Conservation (phyloP, 1,284 basidiomycete genomes). For the Pterulicium gracile region DNA sequence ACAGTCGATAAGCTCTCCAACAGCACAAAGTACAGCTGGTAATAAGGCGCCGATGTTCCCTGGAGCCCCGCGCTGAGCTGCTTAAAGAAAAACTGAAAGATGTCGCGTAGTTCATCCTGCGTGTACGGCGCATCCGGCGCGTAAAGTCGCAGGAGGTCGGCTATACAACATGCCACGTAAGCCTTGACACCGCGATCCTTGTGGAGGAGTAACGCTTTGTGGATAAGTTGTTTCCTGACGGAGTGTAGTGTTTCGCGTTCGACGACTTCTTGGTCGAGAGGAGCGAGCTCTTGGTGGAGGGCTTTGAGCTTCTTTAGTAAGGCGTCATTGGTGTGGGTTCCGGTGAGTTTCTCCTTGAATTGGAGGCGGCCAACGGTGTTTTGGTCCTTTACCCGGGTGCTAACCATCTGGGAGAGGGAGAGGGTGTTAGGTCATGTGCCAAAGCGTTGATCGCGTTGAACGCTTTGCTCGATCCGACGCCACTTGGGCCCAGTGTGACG, state of each 20-base stretch:
- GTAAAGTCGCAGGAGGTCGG: conserved; percentile 87
- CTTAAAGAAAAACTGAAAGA: conserved; percentile 90
- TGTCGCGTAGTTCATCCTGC: conserved; percentile 78
- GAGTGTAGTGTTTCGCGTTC: conserved; percentile 62
- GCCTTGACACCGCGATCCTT: conserved; percentile 94
- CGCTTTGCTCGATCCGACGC: not conserved
- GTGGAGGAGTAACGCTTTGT: conserved; percentile 76
- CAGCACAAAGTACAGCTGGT: conserved; percentile 86
- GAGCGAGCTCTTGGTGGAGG: conserved; percentile 73
- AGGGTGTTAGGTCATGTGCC: not conserved
- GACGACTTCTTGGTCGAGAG: conserved; percentile 81
- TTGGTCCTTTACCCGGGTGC: not conserved
- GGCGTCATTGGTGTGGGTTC: conserved; percentile 61
- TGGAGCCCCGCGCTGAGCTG: conserved; percentile 74
- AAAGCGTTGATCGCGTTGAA: not conserved
- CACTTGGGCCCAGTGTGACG: no score
- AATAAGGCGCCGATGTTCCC: conserved; percentile 63
- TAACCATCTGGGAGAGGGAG: not conserved
- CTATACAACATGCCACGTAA: conserved; percentile 87
- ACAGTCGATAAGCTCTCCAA: conserved; percentile 88
- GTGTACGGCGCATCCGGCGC: conserved; percentile 97
- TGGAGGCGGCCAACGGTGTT: conserved; percentile 27
- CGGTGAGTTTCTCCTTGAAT: conserved; percentile 71
- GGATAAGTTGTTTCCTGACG: conserved; percentile 75
- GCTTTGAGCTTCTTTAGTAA: conserved; percentile 78